phyloP scores from a whole-genome alignment of 495 filamentous ascomycete genomes.

The Apodospora peruviana region DNA sequence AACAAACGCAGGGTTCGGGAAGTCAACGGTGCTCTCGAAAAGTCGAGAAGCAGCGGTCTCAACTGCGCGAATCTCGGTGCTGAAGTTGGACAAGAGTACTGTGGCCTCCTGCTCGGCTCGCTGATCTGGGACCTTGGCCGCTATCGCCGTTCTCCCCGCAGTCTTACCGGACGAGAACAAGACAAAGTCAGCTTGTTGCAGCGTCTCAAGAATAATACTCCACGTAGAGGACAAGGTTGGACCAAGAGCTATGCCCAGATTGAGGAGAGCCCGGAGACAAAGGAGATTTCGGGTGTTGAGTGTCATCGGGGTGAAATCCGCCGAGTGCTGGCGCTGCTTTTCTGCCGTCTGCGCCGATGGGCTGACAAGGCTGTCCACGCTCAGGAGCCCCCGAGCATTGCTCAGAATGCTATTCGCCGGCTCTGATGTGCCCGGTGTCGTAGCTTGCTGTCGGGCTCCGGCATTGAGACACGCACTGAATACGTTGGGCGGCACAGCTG shows the following conservation, averaged over 20 bases:
- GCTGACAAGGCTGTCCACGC: slow-evolving; percentile 56
- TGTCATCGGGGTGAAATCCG: slow-evolving; percentile 45
- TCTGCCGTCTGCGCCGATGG: slow-evolving; percentile 42
- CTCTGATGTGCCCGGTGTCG: slow-evolving; percentile 41
- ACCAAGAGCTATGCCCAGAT: slow-evolving; percentile 90
- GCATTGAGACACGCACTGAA: slow-evolving; percentile 55
- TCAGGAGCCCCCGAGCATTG: slow-evolving; percentile 60
- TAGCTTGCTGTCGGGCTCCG: slow-evolving; percentile 28
- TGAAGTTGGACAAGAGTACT: slow-evolving; percentile 56
- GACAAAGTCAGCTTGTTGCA: slow-evolving; percentile 86
- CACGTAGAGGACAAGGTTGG: slow-evolving; percentile 80
- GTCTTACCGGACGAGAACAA: slow-evolving; percentile 56
- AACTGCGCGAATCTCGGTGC: slow-evolving; percentile 76
- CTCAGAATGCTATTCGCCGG: slow-evolving; percentile 46
- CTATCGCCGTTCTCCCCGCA: slow-evolving; percentile 39
- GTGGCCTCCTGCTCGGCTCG: slow-evolving; percentile 40
- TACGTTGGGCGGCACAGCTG: slow-evolving; percentile 76
- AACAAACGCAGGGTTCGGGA: slow-evolving; percentile 75
- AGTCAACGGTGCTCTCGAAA: slow-evolving; percentile 85
- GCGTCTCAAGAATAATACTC: slow-evolving; percentile 83
- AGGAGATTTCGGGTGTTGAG: slow-evolving; percentile 85
- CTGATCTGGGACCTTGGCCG: slow-evolving; percentile 35
- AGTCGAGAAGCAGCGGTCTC: slow-evolving; percentile 81
- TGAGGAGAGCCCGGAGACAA: slow-evolving; percentile 82
- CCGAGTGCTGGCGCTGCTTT: slow-evolving; percentile 46